Evolutionary conservation across 495 filamentous ascomycete species (phyloP), one percentile per base, ranked within the genome.

Genomic region (Penicillium angulare): DNA sequence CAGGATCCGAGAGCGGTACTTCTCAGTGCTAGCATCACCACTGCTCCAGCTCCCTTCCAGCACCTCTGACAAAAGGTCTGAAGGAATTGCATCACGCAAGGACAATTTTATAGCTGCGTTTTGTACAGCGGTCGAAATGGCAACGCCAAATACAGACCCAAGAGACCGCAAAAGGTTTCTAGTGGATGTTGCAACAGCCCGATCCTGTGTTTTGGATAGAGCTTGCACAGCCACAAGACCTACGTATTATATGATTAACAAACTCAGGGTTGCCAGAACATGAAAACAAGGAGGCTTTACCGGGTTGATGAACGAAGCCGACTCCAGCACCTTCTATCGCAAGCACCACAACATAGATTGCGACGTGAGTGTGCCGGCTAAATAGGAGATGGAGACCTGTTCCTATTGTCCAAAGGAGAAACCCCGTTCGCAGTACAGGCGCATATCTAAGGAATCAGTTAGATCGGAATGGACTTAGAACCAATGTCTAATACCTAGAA

Each of bases 221-320:
- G 82, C 79, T 63, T 84, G 80, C n/a, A 80, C 65, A 15, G 81
- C 81, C 7, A 85, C 75, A 1, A 85, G 63, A 12, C 69, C 45
- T 48, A 31, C 2, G 24, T 35, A 1, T 2, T 20, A 20, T 5
- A n/a, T 38, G 20, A 7, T 7, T 12, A 31, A 12, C 5, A 31
- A 31, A 31, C 27, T 31, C 13, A 1, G 5, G 27, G 13, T 31
- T 31, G 2, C 13, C 2, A 12, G n/a, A n/a, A n/a, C n/a, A 31
- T 31, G 27, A 12, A 31, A 31, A 2, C 27, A 32, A 39, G 16
- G 17, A 13, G 2, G 27, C 22, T 6, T 46, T 40, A 52, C 49
- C 66, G 15, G 80, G 79, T 54, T 84, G 81, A 50, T 82, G 79
- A n/a, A 72, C 71, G 39, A 63, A 65, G 24, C 82, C 82, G 3